Evolutionary conservation across 2,329 filamentous ascomycete species (phyloP).

Genomic region (Cercospora zeae-maydis): DNA sequence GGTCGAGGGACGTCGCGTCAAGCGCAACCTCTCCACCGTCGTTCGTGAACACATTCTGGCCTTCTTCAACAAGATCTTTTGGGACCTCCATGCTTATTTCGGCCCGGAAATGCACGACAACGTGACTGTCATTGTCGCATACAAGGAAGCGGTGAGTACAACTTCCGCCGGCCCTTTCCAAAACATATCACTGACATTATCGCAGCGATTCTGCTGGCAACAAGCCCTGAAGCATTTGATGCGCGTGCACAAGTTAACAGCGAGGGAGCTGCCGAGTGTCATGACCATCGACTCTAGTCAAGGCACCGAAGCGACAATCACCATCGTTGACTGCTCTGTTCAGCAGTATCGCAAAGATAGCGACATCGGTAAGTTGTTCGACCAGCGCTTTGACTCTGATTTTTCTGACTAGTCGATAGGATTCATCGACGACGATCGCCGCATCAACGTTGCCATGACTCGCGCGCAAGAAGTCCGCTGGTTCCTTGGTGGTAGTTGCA

Average conservation of each 20-base stretch:
- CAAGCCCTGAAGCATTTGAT: slow-evolving; percentile 9
- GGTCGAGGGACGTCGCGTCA: slow-evolving; percentile 14
- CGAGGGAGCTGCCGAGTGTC: slow-evolving; percentile 13
- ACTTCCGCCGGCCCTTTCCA: neutral
- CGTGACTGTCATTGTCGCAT: slow-evolving; percentile 22
- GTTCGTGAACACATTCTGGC: slow-evolving; percentile 20
- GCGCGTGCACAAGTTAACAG: slow-evolving; percentile 1
- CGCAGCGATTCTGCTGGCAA: slow-evolving; percentile 11
- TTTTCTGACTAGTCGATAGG: neutral
- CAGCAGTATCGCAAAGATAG: slow-evolving; percentile 5
- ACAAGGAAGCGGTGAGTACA: slow-evolving; percentile 17
- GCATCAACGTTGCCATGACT: slow-evolving; percentile 21
- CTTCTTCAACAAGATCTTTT: slow-evolving; percentile 24
- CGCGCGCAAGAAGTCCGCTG: slow-evolving; percentile 17
- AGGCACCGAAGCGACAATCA: slow-evolving; percentile 18
- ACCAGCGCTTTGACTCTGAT: neutral
- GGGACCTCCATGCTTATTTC: slow-evolving; percentile 16
- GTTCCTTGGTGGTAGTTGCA: slow-evolving; percentile 17
- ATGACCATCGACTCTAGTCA: slow-evolving; percentile 21
- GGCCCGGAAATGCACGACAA: slow-evolving; percentile 7
- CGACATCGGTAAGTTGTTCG: slow-evolving; percentile 4
- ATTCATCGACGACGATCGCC: slow-evolving; percentile 18
- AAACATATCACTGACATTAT: neutral
- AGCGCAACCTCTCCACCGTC: slow-evolving; percentile 13
- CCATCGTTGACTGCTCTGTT: slow-evolving; percentile 22